phyloP scores from a whole-genome alignment of 2,329 filamentous ascomycete species.

The Aspergillus candidus region DNA sequence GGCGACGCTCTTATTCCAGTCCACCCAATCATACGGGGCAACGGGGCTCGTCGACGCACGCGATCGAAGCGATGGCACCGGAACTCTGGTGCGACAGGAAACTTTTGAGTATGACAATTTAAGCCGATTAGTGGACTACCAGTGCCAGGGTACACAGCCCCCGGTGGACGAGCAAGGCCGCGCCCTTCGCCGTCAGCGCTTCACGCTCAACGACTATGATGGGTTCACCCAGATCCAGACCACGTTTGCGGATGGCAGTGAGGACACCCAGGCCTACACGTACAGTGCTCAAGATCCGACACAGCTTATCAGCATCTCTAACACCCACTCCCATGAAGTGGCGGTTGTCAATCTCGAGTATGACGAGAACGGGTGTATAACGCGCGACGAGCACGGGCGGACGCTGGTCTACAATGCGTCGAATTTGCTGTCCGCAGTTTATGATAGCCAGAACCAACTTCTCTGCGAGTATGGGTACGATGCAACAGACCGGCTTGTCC shows the following conservation, averaged over 20 bases:
- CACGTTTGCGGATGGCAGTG: neutral
- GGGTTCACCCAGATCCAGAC: neutral
- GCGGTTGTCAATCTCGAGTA: neutral
- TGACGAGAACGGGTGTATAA: neutral
- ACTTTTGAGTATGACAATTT: neutral
- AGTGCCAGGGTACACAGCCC: neutral
- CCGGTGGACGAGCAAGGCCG: neutral
- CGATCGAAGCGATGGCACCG: too few species aligned
- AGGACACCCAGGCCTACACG: neutral
- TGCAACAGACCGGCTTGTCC: neutral
- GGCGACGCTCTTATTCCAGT: too few species aligned
- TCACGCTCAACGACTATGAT: neutral
- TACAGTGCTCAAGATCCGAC: neutral
- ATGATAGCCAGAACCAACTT: neutral
- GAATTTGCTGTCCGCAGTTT: neutral
- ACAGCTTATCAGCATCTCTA: neutral
- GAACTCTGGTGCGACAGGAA: neutral
- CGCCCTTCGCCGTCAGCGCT: neutral
- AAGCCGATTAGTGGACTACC: neutral
- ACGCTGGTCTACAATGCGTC: neutral
- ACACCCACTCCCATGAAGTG: neutral
- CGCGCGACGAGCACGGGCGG: neutral
- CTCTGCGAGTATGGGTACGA: neutral
- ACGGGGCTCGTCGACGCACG: too few species aligned
- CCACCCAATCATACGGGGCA: too few species aligned